phyloP scores from a whole-genome alignment of 2,329 filamentous ascomycete species.

The Aspergillus cejpii region DNA sequence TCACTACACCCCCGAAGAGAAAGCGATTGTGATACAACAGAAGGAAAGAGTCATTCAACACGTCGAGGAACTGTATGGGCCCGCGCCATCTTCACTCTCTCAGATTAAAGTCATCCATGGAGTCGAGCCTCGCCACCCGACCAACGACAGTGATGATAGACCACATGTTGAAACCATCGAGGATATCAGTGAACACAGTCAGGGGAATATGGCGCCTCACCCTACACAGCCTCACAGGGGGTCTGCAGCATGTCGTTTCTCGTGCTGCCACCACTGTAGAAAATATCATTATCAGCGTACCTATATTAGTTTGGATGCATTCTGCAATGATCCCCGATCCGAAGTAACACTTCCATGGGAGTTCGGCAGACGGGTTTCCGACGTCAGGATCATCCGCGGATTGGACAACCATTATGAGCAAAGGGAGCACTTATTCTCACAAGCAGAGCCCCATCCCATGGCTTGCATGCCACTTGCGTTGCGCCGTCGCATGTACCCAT shows the following conservation, averaged over 20 bases:
- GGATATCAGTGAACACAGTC: neutral
- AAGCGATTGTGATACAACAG: conserved; percentile 38
- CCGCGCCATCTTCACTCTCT: neutral
- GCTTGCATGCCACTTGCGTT: neutral
- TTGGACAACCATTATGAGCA: conserved; percentile 4
- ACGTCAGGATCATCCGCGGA: conserved; percentile 20
- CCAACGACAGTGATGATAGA: neutral
- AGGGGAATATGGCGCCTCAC: neutral
- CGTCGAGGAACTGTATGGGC: conserved; percentile 16
- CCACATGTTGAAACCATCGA: neutral
- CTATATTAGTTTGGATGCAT: conserved; percentile 40
- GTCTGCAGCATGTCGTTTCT: conserved; percentile 13
- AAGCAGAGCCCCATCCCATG: neutral
- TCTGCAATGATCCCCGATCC: conserved; percentile 30
- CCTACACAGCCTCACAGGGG: neutral
- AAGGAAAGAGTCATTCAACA: conserved; percentile 28
- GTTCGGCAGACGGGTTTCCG: conserved; percentile 24
- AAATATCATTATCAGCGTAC: conserved; percentile 33
- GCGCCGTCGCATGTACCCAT: no score
- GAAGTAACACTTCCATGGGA: conserved; percentile 25
- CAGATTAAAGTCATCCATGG: conserved; percentile 1
- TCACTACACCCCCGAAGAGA: conserved; percentile 40
- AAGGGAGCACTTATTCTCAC: neutral
- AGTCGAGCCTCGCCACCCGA: conserved; percentile 1
- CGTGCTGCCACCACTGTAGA: conserved; percentile 11